Conservation (phyloP, 495 filamentous ascomycete genomes). For the Articulospora tetracladia region DNA sequence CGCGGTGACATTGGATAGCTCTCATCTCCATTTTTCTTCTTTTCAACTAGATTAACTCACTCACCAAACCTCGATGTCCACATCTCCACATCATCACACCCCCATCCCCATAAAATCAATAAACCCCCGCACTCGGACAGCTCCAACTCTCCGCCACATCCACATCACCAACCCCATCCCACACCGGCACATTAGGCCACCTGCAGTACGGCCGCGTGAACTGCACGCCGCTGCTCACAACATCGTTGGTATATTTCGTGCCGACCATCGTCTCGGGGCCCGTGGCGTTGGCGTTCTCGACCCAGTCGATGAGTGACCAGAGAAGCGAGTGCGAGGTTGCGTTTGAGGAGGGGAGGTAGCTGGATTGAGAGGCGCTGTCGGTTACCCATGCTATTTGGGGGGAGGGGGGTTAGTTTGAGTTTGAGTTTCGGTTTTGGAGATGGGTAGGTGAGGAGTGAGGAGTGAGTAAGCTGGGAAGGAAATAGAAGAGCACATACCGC, state of each 20-base stretch:
- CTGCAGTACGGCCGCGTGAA: slow-evolving; percentile 42
- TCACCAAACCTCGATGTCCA: too few species aligned
- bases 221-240: slow-evolving; percentile 31
- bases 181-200: slow-evolving; percentile 32
- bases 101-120: not conserved
- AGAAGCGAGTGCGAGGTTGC: slow-evolving; percentile 18
- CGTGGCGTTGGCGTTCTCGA: slow-evolving; percentile 36
- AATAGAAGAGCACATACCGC: not conserved
- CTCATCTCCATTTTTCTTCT: too few species aligned
- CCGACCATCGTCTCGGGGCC: slow-evolving; percentile 37
- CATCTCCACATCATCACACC: too few species aligned
- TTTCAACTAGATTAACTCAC: too few species aligned
- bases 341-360: not conserved
- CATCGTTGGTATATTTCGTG: slow-evolving; percentile 37
- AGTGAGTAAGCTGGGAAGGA: too few species aligned
- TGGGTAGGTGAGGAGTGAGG: too few species aligned
- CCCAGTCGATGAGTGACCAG: slow-evolving; percentile 49
- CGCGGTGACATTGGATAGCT: too few species aligned
- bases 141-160: slow-evolving; percentile 15
- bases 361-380: not conserved
- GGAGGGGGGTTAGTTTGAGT: not conserved
- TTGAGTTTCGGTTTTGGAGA: too few species aligned
- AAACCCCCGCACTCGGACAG: not conserved
- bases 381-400: not conserved
- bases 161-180: slow-evolving; percentile 9